phyloP scores from a whole-genome alignment of 2,329 filamentous ascomycete genomes.

The Hypoxylon sp. region DNA sequence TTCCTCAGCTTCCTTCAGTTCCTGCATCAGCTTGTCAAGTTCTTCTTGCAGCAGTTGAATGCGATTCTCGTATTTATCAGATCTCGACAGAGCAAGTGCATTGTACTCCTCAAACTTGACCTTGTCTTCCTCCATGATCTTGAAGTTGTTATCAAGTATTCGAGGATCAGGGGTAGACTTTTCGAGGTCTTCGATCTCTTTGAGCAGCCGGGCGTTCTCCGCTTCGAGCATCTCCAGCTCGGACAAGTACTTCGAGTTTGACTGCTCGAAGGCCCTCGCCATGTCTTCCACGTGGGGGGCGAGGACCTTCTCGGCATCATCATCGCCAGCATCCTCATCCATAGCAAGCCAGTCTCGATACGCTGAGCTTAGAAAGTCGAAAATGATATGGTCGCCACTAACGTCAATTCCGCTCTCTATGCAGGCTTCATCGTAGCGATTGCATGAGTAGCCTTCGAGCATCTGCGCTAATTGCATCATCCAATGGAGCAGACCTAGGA shows the following conservation, averaged over 20 bases:
- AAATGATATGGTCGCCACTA: constrained; percentile 90
- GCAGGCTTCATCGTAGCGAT: constrained; percentile 91
- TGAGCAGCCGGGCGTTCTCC: constrained; percentile 82
- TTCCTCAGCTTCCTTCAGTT: constrained; percentile 83
- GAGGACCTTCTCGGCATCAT: constrained; percentile 83
- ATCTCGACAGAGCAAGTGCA: constrained; percentile 82
- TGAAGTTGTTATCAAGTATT: constrained; percentile 88
- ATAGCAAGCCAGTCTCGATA: constrained; percentile 96
- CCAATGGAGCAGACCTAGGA: constrained; percentile 95
- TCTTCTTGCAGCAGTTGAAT: constrained; percentile 88
- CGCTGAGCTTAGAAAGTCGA: constrained; percentile 88
- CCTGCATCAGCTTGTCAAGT: constrained; percentile 80
- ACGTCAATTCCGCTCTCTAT: constrained; percentile 90
- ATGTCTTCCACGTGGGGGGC: constrained; percentile 88
- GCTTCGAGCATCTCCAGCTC: constrained; percentile 89
- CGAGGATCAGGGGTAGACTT: constrained; percentile 87
- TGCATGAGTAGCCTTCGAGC: constrained; percentile 83
- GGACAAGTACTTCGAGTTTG: constrained; percentile 86
- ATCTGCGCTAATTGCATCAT: constrained; percentile 98
- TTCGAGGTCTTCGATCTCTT: constrained; percentile 90
- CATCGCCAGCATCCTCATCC: constrained; percentile 88
- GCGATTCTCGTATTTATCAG: constrained; percentile 87
- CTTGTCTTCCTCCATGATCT: constrained; percentile 94
- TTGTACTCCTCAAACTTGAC: constrained; percentile 98
- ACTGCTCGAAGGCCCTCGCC: constrained; percentile 86